These are phyloP conservation scores for Globisporangium cystogenes DNA, from an alignment of 352 stramenopile species.

Conservation along the genomic window DNA sequence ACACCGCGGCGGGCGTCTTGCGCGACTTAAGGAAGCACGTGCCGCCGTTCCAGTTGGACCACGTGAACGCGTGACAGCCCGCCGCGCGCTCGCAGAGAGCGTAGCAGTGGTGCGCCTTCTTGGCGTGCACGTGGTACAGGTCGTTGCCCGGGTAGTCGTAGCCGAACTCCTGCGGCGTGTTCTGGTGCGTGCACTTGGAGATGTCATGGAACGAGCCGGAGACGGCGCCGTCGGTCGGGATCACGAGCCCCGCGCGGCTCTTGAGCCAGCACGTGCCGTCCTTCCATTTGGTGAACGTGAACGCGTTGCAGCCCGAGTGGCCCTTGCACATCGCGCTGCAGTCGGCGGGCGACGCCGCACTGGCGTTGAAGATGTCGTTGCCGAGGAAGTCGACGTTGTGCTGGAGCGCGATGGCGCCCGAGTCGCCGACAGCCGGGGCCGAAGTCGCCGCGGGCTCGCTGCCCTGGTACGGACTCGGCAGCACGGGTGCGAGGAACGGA, in stretches of 20 bases:
- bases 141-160: conserved; percentile 27
- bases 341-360: conserved; percentile 8
- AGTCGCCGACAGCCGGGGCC: neutral
- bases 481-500: conserved; percentile 4
- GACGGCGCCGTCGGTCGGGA: conserved; percentile 11
- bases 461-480: neutral
- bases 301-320: conserved; percentile 22
- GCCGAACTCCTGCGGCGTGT: conserved; percentile 16
- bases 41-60: conserved; percentile 10
- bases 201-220: conserved; percentile 23
- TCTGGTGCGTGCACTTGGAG: conserved; percentile 20
- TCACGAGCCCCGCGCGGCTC: conserved; percentile 18
- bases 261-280: conserved; percentile 26
- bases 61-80: conserved; percentile 25
- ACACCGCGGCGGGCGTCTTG: conserved; percentile 7
- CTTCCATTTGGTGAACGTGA: conserved; percentile 23
- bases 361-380: conserved; percentile 23
- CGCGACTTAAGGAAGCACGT: conserved; percentile 21
- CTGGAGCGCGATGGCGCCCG: conserved; percentile 8
- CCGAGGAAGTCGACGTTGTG: conserved; percentile 28
- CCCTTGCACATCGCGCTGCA: conserved; percentile 24
- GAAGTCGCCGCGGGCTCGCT: conserved; percentile 3
- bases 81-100: conserved; percentile 8
- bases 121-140: conserved; percentile 9
- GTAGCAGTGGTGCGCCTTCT: conserved; percentile 16